Conservation (phyloP, 2,329 filamentous ascomycete genomes). For the Simplicillium sp. region DNA sequence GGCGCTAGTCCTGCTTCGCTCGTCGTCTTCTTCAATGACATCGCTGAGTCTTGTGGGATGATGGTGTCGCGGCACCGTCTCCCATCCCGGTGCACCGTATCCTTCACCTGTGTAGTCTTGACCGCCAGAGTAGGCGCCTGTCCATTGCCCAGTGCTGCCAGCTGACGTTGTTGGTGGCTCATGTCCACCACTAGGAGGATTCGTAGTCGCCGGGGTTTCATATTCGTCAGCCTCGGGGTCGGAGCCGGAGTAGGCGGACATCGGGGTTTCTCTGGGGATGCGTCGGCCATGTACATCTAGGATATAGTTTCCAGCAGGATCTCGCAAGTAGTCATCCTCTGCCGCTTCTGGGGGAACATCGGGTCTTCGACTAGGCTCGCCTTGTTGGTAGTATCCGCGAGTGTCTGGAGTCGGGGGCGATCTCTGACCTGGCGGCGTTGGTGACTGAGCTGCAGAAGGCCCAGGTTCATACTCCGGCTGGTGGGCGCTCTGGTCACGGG, state of each 20-base stretch:
- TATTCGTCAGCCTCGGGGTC: slow-evolving; percentile 48
- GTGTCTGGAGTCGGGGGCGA: neutral
- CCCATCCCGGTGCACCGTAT: slow-evolving; percentile 64
- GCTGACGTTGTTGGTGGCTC: slow-evolving; percentile 20
- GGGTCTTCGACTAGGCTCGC: neutral
- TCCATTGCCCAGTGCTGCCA: slow-evolving; percentile 25
- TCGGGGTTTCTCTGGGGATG: slow-evolving; percentile 40
- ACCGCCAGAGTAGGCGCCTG: slow-evolving; percentile 27
- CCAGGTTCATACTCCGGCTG: neutral
- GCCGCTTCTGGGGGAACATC: slow-evolving; percentile 12
- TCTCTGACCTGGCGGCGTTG: slow-evolving; percentile 7
- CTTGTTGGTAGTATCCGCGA: slow-evolving; percentile 7
- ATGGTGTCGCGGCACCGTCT: slow-evolving; percentile 67
- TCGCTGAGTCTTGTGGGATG: slow-evolving; percentile 85
- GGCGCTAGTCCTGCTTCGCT: slow-evolving; percentile 65
- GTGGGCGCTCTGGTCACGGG: slow-evolving; percentile 14
- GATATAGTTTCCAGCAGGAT: slow-evolving; percentile 50
- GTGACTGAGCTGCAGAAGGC: neutral
- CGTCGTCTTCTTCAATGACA: slow-evolving; percentile 78
- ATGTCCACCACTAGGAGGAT: slow-evolving; percentile 24
- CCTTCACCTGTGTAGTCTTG: slow-evolving; percentile 59
- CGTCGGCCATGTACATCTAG: slow-evolving; percentile 52
- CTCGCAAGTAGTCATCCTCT: slow-evolving; percentile 60
- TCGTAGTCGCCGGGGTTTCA: slow-evolving; percentile 39
- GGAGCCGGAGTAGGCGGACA: slow-evolving; percentile 35